Base-by-base conservation (phyloP, 1,139 yeast genomes). In the Pichia sp. region DNA sequence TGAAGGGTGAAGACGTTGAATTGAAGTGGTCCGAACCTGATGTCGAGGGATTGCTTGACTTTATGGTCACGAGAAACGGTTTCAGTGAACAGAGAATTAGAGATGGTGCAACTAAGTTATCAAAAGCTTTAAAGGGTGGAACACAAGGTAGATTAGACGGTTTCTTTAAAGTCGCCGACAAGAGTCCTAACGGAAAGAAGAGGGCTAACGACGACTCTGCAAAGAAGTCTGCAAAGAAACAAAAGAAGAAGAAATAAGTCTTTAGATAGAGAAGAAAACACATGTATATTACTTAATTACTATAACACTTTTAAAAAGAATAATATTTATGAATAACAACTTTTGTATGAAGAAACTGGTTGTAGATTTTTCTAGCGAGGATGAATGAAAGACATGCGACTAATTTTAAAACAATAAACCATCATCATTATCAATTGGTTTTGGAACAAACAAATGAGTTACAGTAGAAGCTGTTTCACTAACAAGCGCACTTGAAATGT, bases 141-240 rank as follows among this genome's bases (percentile, higher is more conserved):
- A 85, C 88, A 1, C 99, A 93, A 65, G 97, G 95, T 7, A 77
- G 99, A 56, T 70, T 93, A 34, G 97, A 91, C 61, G 96, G 96
- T 4, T 93, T 93, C 62, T 93, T 93, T 71, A 80, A 72, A 47
- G 72, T 70, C 41, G 68, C 72, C 42, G 54, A 68, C 8, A 69
- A 67, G 1, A 62, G 65, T 9, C 17, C 24, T 10, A 20, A 67
- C 6, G 27, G 10, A 10, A 67, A 68, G 54, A 58, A 58, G 28
- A 38, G 27, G 18, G 18, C 24, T 9, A 17, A 28, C 8, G 30
- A 39, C 15, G 34, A 27, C 10, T 6, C 14, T 15, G 14, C 20
- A 10, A 40, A 33, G 24, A 40, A 40, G 20, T 7, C 46, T 2
- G 28, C 40, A 4, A 56, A 53, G 34, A 57, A 55, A 35, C 55